A percentile compares a stretch with the other conserved stretches of the same genome.
Evolutionary conservation across 2,329 filamentous ascomycete species (phyloP).

Genomic region (Alternaria triticina): DNA sequence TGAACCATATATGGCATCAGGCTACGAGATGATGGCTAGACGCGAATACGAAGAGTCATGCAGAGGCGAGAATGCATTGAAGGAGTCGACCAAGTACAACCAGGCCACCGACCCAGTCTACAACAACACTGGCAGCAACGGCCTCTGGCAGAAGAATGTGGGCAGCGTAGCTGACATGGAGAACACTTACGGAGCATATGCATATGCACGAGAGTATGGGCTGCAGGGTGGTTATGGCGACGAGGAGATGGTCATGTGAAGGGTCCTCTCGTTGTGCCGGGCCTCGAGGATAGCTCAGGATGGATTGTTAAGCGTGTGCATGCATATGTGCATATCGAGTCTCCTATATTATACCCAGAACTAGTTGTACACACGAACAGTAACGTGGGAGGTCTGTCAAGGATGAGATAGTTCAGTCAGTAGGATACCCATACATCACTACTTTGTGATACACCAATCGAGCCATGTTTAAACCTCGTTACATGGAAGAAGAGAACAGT

Average conservation of each 20-base stretch:
- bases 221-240: slow-evolving; percentile 44
- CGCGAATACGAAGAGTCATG: slow-evolving; percentile 67
- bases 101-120: slow-evolving; percentile 75
- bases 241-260: slow-evolving; percentile 52
- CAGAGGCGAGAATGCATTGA: slow-evolving; percentile 33
- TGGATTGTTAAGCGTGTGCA: neutral
- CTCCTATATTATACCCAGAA: slow-evolving; percentile 9
- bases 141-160: slow-evolving; percentile 57
- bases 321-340: neutral
- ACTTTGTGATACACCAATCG: neutral
- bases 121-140: slow-evolving; percentile 45
- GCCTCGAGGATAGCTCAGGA: neutral
- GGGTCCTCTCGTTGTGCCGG: neutral
- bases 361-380: neutral
- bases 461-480: neutral
- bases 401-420: slow-evolving; percentile 4
- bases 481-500: neutral
- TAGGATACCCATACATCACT: slow-evolving; percentile 4
- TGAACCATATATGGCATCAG: slow-evolving; percentile 84
- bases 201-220: slow-evolving; percentile 60
- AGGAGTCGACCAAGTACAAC: slow-evolving; percentile 55
- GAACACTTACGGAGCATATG: slow-evolving; percentile 70
- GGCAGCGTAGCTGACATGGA: slow-evolving; percentile 62
- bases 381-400: neutral
- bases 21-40: slow-evolving; percentile 74